Percentiles rank a stretch among this genome's conserved stretches.
phyloP scores from a whole-genome alignment of 768 basidiomycete species.

The Rhizopogon salebrosus region DNA sequence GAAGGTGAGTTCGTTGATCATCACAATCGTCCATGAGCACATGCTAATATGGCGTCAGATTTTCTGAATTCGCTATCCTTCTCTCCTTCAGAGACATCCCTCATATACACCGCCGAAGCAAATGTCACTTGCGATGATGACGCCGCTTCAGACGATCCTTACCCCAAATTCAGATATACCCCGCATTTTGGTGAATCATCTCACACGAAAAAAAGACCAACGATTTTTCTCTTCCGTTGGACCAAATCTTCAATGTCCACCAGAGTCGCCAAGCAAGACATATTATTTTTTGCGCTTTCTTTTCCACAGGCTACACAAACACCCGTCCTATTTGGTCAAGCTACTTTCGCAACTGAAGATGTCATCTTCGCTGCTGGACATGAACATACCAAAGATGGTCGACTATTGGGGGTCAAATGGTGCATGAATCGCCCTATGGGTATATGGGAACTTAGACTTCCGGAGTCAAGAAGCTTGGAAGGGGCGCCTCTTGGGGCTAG shows the following conservation, averaged over 20 bases:
- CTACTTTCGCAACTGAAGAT: slow-evolving; percentile 40
- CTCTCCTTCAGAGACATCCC: slow-evolving; percentile 42
- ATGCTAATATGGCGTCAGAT: slow-evolving; percentile 33
- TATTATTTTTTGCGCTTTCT: slow-evolving; percentile 10
- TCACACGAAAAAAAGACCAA: slow-evolving; percentile 46
- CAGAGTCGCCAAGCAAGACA: slow-evolving; percentile 6
- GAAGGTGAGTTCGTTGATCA: slow-evolving; percentile 40
- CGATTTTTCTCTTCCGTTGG: slow-evolving; percentile 53
- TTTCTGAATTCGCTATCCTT: slow-evolving; percentile 48
- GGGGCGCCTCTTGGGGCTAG: slow-evolving; percentile 3
- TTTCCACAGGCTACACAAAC: slow-evolving; percentile 3
- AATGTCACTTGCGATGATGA: slow-evolving; percentile 22
- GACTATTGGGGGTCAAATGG: slow-evolving; percentile 50
- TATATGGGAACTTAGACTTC: slow-evolving; percentile 46
- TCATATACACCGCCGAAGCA: slow-evolving; percentile 60
- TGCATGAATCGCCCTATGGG: slow-evolving; percentile 58
- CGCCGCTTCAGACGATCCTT: slow-evolving; percentile 19
- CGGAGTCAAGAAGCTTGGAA: slow-evolving; percentile 6
- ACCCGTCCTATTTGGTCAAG: slow-evolving; percentile 48
- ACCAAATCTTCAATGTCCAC: slow-evolving; percentile 6
- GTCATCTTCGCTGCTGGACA: slow-evolving; percentile 58
- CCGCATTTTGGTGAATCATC: slow-evolving; percentile 64
- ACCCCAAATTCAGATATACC: slow-evolving; percentile 45
- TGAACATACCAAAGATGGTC: slow-evolving; percentile 51
- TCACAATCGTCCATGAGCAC: not conserved